Evolutionary conservation across 371 early-diverging fungal genomes (phyloP), one percentile per base, ranked within the genome.

Genomic region (Dinochytrium kinnereticum): DNA sequence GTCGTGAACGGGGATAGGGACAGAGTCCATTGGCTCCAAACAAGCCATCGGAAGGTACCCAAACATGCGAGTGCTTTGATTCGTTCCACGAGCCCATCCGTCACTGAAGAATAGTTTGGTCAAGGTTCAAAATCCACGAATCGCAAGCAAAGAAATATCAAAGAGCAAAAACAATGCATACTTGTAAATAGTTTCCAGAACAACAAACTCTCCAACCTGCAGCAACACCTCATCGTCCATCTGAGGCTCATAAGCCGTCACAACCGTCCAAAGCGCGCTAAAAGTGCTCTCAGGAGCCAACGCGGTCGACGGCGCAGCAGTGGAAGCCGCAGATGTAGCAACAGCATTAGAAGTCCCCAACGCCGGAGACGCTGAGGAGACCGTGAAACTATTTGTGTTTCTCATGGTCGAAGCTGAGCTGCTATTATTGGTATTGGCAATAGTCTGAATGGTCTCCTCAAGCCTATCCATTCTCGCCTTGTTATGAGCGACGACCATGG

Each of bases 41-140:
- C 66, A 66, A 44, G 66, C 66, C 66, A 66, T 37, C 44, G 66
- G 66, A 33, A 66, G 66, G 44, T 66, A 66, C 2, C 66, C 66
- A 37, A 66, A 66, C 66, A 66, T 66, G 39, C 49, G 10, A 15
- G 39, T 40, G 38, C 17, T n/a, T 66, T 66, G 66, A 44, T 66
- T 66, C n/a, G 66, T 66, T 5, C 66, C 66, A 19, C 66, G 66
- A 5, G 66, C 66, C 66, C 66, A 66, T 30, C 66, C 66, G 28
- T 66, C 66, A 30, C 66, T 66, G 24, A 57, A 30, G 31, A 26
- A 24, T 10, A 57, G 24, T 5, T 38, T 44, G 17, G 66, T 5
- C 19, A n/a, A n/a, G n/a, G n/a, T n/a, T n/a, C n/a, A n/a, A n/a
- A n/a, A n/a, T n/a, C n/a, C n/a, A n/a, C n/a, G n/a, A n/a, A n/a